Conservation (phyloP, 768 basidiomycete species). For the Cyclocybe aegerita region DNA sequence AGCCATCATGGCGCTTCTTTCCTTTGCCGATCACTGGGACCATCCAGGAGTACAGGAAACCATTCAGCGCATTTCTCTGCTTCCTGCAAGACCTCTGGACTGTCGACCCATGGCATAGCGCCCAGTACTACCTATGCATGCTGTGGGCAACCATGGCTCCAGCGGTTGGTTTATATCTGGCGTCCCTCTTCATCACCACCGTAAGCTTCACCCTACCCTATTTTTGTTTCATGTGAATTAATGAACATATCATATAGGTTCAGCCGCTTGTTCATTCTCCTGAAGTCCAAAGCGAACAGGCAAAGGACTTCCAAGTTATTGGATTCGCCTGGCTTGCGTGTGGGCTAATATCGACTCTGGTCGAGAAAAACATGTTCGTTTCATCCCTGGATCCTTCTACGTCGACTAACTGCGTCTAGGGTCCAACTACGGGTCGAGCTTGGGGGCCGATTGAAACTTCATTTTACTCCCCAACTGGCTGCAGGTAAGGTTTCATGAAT, state of each 20-base stretch:
- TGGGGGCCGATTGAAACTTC: slow-evolving; percentile 30
- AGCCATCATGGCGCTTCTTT: slow-evolving; percentile 4
- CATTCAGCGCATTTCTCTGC: slow-evolving; percentile 12
- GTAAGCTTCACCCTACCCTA: slow-evolving; percentile 17
- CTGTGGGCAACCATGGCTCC: slow-evolving; percentile 30
- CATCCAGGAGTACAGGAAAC: background rate
- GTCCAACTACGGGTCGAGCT: slow-evolving; percentile 8
- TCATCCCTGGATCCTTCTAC: background rate
- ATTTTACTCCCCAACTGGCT: slow-evolving; percentile 39
- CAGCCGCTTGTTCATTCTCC: too few species aligned
- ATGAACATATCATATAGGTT: too few species aligned
- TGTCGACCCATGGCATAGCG: slow-evolving; percentile 19
- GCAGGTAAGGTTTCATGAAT: slow-evolving; percentile 23
- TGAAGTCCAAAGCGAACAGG: too few species aligned
- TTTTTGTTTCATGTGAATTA: too few species aligned
- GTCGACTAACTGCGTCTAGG: background rate
- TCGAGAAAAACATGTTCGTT: slow-evolving; percentile 6
- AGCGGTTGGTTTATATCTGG: slow-evolving; percentile 33
- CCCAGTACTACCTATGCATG: slow-evolving; percentile 24
- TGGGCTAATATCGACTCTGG: slow-evolving; percentile 4
- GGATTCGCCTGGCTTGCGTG: slow-evolving; percentile 7
- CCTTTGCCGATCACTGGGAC: background rate
- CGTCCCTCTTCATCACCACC: slow-evolving; percentile 28
- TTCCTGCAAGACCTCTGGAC: slow-evolving; percentile 22
- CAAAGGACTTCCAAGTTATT: background rate